Percentiles rank a stretch among this genome's conserved stretches.
These are phyloP conservation scores for Epichloe festucae DNA, from an alignment of 2,329 filamentous ascomycete genomes.

Conservation along the genomic window DNA sequence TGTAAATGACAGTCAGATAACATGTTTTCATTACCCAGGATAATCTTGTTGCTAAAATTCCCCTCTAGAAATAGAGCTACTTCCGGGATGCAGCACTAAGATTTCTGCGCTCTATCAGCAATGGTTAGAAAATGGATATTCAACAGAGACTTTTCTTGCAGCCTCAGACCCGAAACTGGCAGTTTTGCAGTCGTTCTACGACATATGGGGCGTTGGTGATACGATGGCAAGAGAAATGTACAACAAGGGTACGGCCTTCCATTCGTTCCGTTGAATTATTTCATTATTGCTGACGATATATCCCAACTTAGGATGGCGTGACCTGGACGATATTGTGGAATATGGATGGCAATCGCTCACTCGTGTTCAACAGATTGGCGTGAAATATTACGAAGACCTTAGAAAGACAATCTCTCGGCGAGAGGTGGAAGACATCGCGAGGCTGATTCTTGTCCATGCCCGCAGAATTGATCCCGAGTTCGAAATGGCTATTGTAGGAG, in stretches of 20 bases:
- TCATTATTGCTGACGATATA: not conserved
- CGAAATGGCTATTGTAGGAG: slow-evolving; percentile 56
- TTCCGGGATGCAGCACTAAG: slow-evolving; percentile 75
- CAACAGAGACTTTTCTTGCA: slow-evolving; percentile 52
- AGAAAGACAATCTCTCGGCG: slow-evolving; percentile 52
- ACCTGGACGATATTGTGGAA: slow-evolving; percentile 77
- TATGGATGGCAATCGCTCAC: slow-evolving; percentile 63
- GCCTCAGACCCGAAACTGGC: slow-evolving; percentile 51
- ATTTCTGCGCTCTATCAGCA: slow-evolving; percentile 67
- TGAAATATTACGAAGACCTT: slow-evolving; percentile 91
- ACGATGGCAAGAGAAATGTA: slow-evolving; percentile 74
- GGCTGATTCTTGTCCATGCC: slow-evolving; percentile 52
- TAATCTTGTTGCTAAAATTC: not conserved
- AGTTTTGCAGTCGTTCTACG: slow-evolving; percentile 57
- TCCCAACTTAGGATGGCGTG: slow-evolving; percentile 49
- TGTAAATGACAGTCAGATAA: not conserved
- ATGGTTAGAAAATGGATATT: slow-evolving; percentile 46
- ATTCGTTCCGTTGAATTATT: not conserved
- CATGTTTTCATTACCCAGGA: not conserved
- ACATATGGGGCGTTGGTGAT: slow-evolving; percentile 86
- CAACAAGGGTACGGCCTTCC: slow-evolving; percentile 33
- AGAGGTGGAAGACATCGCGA: slow-evolving; percentile 61
- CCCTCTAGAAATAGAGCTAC: slow-evolving; percentile 31
- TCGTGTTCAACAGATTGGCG: slow-evolving; percentile 79
- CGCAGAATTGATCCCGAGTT: slow-evolving; percentile 43